Conservation (phyloP, 2,329 filamentous ascomycete genomes). For the Penicillium sp. region DNA sequence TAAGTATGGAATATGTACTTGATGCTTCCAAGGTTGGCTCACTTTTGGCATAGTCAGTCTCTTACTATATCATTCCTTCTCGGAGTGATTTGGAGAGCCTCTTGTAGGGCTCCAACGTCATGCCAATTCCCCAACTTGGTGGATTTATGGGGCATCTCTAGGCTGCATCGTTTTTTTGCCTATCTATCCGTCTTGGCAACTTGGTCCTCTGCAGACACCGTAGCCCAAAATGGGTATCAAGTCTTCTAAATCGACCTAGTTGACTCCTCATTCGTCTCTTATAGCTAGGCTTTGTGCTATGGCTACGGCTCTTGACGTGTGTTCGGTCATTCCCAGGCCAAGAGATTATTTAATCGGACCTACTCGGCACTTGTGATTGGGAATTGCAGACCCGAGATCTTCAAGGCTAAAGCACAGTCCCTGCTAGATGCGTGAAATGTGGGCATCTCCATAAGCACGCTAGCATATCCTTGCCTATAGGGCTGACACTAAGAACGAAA, state of each 20-base stretch:
- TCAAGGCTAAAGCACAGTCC: constrained; percentile 1
- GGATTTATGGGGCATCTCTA: constrained; percentile 20
- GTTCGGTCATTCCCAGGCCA: not conserved
- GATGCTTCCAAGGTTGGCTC: not conserved
- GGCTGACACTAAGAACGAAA: constrained; percentile 18
- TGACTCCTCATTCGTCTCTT: not conserved
- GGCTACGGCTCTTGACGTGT: not conserved
- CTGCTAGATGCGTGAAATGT: not conserved
- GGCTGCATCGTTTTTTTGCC: constrained; percentile 24
- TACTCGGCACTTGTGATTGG: not conserved
- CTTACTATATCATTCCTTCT: not conserved
- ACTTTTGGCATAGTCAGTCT: not conserved
- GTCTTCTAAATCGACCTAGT: not conserved
- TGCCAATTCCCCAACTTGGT: constrained; percentile 5
- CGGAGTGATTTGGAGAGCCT: not conserved
- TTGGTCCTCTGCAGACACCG: not conserved
- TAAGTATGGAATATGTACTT: not conserved
- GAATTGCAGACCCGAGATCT: not conserved
- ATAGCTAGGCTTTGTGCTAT: not conserved
- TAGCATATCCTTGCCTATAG: constrained; percentile 16
- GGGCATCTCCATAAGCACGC: constrained; percentile 6
- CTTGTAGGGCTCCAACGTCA: constrained; percentile 1
- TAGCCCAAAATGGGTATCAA: constrained; percentile 7
- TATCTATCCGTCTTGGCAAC: constrained; percentile 18
- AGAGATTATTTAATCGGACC: not conserved